A percentile compares a stretch with the other conserved stretches of the same genome.
These are phyloP conservation scores for Infundibulicybe gibba DNA, from an alignment of 768 basidiomycete species.

Conservation along the genomic window DNA sequence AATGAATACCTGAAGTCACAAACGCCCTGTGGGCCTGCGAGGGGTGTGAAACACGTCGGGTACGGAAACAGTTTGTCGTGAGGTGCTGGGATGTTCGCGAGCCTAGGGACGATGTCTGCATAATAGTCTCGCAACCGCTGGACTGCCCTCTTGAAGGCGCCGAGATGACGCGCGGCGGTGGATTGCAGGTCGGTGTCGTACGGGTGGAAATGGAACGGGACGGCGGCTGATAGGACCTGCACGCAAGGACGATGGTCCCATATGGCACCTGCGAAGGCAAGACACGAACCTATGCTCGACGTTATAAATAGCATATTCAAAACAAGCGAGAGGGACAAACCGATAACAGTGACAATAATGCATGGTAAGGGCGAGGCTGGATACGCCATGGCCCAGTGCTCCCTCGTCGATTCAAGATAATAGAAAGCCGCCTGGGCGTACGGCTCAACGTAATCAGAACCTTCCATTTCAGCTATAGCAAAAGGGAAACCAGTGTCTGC, in stretches of 20 bases:
- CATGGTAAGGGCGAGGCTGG: constrained; percentile 18
- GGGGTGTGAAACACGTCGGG: too few relatives aligned
- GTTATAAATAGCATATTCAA: neutral
- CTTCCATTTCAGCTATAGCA: too few relatives aligned
- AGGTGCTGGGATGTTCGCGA: neutral
- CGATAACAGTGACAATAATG: constrained; percentile 16
- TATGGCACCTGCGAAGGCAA: constrained; percentile 21
- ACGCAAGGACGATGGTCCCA: constrained; percentile 16
- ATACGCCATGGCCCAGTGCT: too few relatives aligned
- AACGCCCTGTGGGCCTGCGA: too few relatives aligned
- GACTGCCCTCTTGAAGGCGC: constrained; percentile 19
- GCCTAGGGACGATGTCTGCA: constrained; percentile 2
- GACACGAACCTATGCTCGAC: constrained; percentile 14
- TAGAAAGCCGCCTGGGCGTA: too few relatives aligned
- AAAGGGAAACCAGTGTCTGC: too few relatives aligned
- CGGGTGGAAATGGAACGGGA: constrained; percentile 18
- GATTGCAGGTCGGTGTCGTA: constrained; percentile 9
- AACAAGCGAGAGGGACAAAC: constrained; percentile 11
- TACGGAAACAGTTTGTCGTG: too few relatives aligned
- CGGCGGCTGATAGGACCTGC: constrained; percentile 17
- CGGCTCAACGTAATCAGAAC: too few relatives aligned
- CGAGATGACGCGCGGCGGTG: constrained; percentile 15
- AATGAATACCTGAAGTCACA: neutral
- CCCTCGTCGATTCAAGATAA: too few relatives aligned
- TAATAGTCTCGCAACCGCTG: constrained; percentile 19